Evolutionary conservation across 352 stramenopile species (phyloP).

Genomic region (Phytophthora boehmeriae): DNA sequence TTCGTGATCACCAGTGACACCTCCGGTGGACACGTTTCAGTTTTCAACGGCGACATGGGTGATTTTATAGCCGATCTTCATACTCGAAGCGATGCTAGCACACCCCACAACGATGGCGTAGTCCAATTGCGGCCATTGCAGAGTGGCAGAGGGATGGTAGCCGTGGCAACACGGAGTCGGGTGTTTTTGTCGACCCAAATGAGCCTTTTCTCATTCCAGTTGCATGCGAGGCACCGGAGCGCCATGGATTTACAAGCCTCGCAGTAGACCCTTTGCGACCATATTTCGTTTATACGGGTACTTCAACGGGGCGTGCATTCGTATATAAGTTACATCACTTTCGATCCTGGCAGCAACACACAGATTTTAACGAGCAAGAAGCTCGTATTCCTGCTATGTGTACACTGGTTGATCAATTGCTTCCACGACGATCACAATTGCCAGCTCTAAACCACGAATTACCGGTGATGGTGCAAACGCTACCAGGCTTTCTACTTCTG

Average conservation of each 20-base stretch:
- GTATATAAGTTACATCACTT: constrained; percentile 40
- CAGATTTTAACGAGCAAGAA: constrained; percentile 6
- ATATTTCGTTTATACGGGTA: constrained; percentile 28
- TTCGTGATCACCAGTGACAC: constrained; percentile 24
- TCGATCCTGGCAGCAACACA: constrained; percentile 15
- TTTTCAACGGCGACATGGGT: constrained; percentile 36
- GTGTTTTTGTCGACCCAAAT: constrained; percentile 29
- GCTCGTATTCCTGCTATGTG: constrained; percentile 14
- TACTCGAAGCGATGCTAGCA: background rate
- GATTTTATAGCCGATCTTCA: constrained; percentile 21
- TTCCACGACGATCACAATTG: constrained; percentile 6
- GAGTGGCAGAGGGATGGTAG: constrained; percentile 28
- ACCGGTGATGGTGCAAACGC: constrained; percentile 17
- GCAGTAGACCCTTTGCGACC: constrained; percentile 22
- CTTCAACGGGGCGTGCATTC: constrained; percentile 26
- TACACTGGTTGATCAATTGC: constrained; percentile 29
- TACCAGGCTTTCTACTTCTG: constrained; percentile 36
- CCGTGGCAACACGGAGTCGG: constrained; percentile 20
- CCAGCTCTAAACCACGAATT: background rate
- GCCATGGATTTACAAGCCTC: constrained; percentile 28
- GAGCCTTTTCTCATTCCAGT: constrained; percentile 11
- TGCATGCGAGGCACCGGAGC: constrained; percentile 19
- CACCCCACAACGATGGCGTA: constrained; percentile 1
- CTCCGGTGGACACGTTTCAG: constrained; percentile 16
- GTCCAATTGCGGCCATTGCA: constrained; percentile 25